Percentiles rank a stretch among this genome's conserved stretches.
phyloP scores from a whole-genome alignment of 2,329 filamentous ascomycete genomes.

The Fusarium staphyleae region DNA sequence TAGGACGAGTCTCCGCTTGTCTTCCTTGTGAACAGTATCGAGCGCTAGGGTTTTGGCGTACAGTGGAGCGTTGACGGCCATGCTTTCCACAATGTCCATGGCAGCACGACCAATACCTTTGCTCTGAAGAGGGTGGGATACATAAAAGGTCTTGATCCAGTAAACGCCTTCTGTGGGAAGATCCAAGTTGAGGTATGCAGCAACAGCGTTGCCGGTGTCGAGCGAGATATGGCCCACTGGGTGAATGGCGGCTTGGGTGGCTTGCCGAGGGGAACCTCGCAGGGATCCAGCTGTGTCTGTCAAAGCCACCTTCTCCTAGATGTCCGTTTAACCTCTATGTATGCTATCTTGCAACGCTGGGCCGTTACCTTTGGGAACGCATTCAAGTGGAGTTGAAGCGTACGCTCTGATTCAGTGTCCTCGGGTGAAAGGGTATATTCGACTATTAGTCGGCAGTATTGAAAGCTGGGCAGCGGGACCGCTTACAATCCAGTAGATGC shows the following conservation, averaged over 20 bases:
- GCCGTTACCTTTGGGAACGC: conserved; percentile 18
- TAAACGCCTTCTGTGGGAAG: conserved; percentile 32
- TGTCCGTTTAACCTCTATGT: neutral
- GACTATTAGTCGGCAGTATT: neutral
- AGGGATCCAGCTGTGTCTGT: conserved; percentile 28
- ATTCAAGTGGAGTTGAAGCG: conserved; percentile 23
- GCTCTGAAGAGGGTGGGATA: conserved; percentile 36
- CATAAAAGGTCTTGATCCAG: conserved; percentile 45
- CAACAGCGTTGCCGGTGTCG: conserved; percentile 27
- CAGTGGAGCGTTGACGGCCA: conserved; percentile 38
- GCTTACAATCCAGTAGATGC: conserved; percentile 40
- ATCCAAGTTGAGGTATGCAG: conserved; percentile 15
- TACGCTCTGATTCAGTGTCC: neutral
- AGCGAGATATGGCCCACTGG: conserved; percentile 40
- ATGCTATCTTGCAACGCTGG: accelerated
- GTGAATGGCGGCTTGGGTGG: conserved; percentile 23
- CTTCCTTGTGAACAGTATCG: conserved; percentile 40
- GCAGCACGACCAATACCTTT: conserved; percentile 41
- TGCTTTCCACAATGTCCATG: conserved; percentile 41
- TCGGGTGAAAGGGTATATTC: conserved; percentile 21
- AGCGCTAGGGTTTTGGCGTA: conserved; percentile 37
- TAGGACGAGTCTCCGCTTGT: conserved; percentile 13
- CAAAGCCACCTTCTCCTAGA: conserved; percentile 22
- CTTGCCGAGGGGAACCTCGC: conserved; percentile 20
- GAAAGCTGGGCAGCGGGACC: no score